phyloP scores from a whole-genome alignment of 768 basidiomycete species.

The Lentinula raphanica region DNA sequence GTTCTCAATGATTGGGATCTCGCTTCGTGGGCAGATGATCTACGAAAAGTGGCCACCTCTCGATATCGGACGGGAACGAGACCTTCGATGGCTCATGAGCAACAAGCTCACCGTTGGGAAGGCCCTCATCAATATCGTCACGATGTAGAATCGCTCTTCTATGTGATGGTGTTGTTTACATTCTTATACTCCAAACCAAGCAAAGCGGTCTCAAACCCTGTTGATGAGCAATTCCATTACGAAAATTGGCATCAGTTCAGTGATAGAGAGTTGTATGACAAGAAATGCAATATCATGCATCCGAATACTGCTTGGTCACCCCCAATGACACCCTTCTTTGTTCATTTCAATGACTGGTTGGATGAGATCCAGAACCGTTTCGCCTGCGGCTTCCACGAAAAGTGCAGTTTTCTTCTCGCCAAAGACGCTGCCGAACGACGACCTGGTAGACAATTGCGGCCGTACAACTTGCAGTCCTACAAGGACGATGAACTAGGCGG shows the following conservation, averaged over 20 bases:
- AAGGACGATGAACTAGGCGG: too few relatives aligned
- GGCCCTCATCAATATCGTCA: background rate
- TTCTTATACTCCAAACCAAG: background rate
- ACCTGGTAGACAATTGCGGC: too few relatives aligned
- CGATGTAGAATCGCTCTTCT: background rate
- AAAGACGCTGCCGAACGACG: too few relatives aligned
- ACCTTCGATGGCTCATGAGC: background rate
- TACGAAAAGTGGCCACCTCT: background rate
- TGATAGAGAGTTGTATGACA: background rate
- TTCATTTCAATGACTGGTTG: background rate
- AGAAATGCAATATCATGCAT: background rate
- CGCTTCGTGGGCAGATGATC: constrained; percentile 15
- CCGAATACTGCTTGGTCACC: background rate
- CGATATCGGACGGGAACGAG: background rate
- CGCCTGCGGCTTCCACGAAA: background rate
- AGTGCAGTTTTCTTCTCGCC: background rate
- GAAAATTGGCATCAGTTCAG: background rate
- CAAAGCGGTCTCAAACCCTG: background rate
- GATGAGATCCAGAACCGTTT: background rate
- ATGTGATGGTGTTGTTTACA: background rate
- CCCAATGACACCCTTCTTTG: background rate
- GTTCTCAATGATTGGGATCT: constrained; percentile 9
- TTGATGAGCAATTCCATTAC: background rate
- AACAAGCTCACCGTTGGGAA: background rate
- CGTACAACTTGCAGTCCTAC: too few relatives aligned